Base-by-base conservation (phyloP, 768 basidiomycete species). In the Rhodosporidiobolus sp. region DNA sequence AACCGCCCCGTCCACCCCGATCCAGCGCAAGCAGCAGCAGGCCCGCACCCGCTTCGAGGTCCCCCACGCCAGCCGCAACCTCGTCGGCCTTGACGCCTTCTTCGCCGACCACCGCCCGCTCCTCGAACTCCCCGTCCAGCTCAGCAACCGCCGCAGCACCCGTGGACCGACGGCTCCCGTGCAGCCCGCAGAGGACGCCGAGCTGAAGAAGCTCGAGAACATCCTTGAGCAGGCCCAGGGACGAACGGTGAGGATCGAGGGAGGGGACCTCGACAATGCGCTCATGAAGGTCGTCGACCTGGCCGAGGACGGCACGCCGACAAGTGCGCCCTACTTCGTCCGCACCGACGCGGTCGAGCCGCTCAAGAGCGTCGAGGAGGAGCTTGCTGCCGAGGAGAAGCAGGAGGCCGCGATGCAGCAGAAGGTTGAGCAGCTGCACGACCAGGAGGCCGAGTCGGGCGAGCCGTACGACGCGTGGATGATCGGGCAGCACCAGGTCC, bases 381-480 rank as follows among this genome's bases (percentile, higher is more conserved):
- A 67, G 45, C 28, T 67, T 11, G 66, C 58, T 1, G 73, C 64
- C 58, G 69, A 75, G 65, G 66, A 49, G 38, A 55, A 63, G 64
- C 57, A 64, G 64, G 74, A 72, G 52, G 61, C 56, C 20, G 59
- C 50, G 35, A 30, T 72, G 0, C 28, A n/a, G 68, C 52, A 63
- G 34, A 60, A 70, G 53, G 66, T 63, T n/a, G 64, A 75, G 69
- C 30, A 58, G 53, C 46, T 64, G 60, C 63, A 69, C 54, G 61
- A 72, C 26, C n/a, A 53, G 49, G 74, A 72, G 67, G 65, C 69
- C 14, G 60, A 59, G 19, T 30, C 43, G n/a, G 57, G 50, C 34
- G 67, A 69, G 45, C 74, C 74, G 49, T 76, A 76, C 65, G 74
- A 76, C 12, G 67, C 74, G 14, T 72, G 70, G 70, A 65, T 72